phyloP scores from a whole-genome alignment of 768 basidiomycete species.

The Chlorophyllum brunneum region DNA sequence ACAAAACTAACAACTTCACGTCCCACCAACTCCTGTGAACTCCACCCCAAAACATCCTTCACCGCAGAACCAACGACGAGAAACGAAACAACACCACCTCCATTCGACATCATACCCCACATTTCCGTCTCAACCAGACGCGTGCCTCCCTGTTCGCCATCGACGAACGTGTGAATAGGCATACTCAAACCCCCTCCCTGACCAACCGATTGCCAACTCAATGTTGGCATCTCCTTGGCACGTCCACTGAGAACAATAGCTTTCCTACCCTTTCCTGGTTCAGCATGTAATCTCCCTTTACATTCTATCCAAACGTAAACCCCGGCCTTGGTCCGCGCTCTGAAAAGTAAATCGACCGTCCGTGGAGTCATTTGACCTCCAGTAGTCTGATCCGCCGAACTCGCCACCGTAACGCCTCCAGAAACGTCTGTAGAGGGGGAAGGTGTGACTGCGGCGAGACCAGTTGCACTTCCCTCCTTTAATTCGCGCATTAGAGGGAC shows the following conservation, averaged over 20 bases:
- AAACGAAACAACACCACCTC: conserved; percentile 29
- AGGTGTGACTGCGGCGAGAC: conserved; percentile 6
- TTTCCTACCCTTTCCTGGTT: conserved; percentile 92
- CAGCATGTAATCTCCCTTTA: conserved; percentile 83
- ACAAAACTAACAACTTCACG: conserved; percentile 37
- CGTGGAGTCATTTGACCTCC: conserved; percentile 32
- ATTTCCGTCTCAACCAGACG: conserved; percentile 13
- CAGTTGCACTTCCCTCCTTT: conserved; percentile 58
- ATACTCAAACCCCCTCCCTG: conserved; percentile 44
- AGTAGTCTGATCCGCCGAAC: background rate
- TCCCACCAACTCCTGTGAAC: conserved; percentile 49
- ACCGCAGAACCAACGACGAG: conserved; percentile 47
- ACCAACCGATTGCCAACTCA: conserved; percentile 59
- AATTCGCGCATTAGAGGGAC: conserved; percentile 90
- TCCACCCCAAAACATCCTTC: conserved; percentile 65
- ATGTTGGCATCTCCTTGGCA: conserved; percentile 57
- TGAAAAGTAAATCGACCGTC: conserved; percentile 80
- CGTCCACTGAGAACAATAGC: conserved; percentile 90
- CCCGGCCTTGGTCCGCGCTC: conserved; percentile 65
- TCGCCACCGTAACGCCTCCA: conserved; percentile 13
- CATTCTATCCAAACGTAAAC: conserved; percentile 87
- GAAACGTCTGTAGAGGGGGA: conserved; percentile 13
- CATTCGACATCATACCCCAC: conserved; percentile 49
- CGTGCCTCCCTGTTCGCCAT: conserved; percentile 6
- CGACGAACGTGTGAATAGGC: conserved; percentile 11